Evolutionary conservation across 768 basidiomycete species (phyloP), one percentile per base, ranked within the genome.

Genomic region (Vishniacozyma victoriae): DNA sequence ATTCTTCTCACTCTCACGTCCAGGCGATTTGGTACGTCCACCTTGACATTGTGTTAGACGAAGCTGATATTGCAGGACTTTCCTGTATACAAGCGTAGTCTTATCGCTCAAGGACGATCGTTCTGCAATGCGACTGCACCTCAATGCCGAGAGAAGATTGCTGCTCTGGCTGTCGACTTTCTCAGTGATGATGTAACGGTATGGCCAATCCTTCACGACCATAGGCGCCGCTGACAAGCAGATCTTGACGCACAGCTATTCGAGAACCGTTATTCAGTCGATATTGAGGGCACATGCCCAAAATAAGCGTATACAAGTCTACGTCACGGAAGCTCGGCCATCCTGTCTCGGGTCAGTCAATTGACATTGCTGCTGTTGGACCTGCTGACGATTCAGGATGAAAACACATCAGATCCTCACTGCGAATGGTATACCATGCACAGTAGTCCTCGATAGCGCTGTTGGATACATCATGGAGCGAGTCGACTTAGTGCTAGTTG

Each of bases 241-340:
- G 88, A 91, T 99, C 67, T 79, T 99, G 49, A 96, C 91, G 2
- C 95, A 99, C 73, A 90, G 89, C 26, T 92, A 92, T 75, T 96
- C 91, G 20, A 79, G 95, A 62, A 91, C 96, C 37, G 93, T 99
- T 46, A 84, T 92, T 76, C 83, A 89, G 73, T 86, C 92, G 27
- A 78, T 99, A 44, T 78, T 96, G 38, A 80, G 85, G 48, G 92
- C 95, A 15, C 89, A 93, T 71, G 78, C 84, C 65, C 73, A 75
- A 50, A 82, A 80, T 70, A 96, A 97, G 76, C 80, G 92, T 48
- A 88, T 97, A 72, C 89, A 87, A 64, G 93, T 99, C 31, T 97
- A 90, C 72, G 93, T 99, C 50, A 96, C 93, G 0, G 89, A 96
- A 81, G 87, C 88, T 26, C 80, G 88, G 55, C 91, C 93, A 71